Evolutionary conservation across 257 asterid species (phyloP).

Genomic region (Eucommia ulmoides): DNA sequence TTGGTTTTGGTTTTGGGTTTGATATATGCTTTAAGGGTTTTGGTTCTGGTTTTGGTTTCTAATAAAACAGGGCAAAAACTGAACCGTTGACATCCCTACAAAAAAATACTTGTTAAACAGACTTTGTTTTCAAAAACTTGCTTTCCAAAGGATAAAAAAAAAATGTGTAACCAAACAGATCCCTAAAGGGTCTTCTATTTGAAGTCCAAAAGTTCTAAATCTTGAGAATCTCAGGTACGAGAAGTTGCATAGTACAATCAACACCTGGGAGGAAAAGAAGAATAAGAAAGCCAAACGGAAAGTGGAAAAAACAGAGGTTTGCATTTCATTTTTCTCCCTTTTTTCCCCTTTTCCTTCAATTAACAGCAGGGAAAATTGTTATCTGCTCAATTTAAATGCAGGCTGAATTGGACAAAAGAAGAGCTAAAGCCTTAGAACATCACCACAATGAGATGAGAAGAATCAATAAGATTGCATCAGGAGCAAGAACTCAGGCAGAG

Average conservation of each 20-base stretch:
- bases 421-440: constrained; percentile 29
- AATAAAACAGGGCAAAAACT: background rate
- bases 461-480: constrained; percentile 34
- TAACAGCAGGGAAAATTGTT: background rate
- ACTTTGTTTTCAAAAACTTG: background rate
- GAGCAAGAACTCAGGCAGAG: constrained; percentile 47
- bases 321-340: background rate
- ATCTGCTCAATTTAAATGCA: constrained; percentile 13
- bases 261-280: constrained; percentile 55
- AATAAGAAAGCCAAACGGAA: constrained; percentile 37
- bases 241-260: constrained; percentile 33
- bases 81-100: background rate
- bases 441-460: constrained; percentile 29
- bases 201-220: no score
- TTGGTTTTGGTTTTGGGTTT: no score
- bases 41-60: background rate
- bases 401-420: constrained; percentile 59
- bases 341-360: background rate
- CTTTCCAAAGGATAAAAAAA: background rate
- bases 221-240: no score
- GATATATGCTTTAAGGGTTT: no score
- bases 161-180: background rate
- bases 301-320: constrained; percentile 49
- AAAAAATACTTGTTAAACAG: background rate
- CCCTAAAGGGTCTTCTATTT: constrained; percentile 9